These are phyloP conservation scores for Vigna trinervia DNA, from an alignment of 306 rosid species.

Conservation along the genomic window DNA sequence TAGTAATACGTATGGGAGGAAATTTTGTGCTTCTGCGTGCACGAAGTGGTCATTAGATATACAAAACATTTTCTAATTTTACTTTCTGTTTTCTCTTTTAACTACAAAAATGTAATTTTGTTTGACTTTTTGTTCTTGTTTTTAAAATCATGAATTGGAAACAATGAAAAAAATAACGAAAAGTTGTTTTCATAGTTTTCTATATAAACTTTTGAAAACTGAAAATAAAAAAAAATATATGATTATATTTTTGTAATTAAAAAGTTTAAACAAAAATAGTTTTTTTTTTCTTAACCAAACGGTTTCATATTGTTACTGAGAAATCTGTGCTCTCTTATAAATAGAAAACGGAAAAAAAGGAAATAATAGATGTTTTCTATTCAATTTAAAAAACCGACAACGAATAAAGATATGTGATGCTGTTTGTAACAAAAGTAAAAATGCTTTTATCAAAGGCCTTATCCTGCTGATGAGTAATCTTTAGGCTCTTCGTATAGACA, in stretches of 20 bases:
- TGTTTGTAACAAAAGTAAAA: not conserved
- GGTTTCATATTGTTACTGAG: no score
- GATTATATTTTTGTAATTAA: no score
- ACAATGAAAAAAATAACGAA: not conserved
- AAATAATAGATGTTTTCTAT: no score
- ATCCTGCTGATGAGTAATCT: conserved; percentile 1
- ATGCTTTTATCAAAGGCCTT: not conserved
- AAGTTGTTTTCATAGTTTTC: not conserved
- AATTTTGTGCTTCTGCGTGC: conserved; percentile 2
- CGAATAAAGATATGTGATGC: not conserved
- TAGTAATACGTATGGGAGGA: conserved; percentile 3
- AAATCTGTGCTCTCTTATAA: no score
- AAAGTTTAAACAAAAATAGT: no score
- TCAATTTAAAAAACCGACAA: no score
- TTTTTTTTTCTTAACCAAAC: no score
- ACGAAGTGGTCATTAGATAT: not conserved
- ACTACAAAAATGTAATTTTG: not conserved
- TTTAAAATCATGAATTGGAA: not conserved
- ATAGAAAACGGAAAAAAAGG: no score
- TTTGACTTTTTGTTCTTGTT: not conserved
- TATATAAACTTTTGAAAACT: not conserved
- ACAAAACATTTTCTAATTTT: not conserved
- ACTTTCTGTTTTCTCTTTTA: not conserved
- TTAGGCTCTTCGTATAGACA: conserved; percentile 15
- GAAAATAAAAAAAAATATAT: not conserved